phyloP scores from a whole-genome alignment of 78 protist species.

The Guillardia theta region DNA sequence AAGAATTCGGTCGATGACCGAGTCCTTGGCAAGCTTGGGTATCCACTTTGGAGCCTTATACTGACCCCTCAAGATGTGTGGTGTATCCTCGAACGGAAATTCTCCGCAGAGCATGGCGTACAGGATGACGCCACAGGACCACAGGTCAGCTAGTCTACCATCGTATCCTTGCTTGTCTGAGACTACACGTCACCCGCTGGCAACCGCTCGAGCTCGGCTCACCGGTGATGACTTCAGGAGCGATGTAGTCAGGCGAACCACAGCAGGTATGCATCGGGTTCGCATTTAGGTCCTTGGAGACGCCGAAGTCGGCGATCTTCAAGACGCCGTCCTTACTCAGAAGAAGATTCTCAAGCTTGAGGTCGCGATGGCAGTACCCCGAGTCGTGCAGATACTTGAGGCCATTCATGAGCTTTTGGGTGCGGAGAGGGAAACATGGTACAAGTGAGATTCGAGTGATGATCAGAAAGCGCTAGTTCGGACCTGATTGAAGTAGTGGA shows the following conservation, averaged over 20 bases:
- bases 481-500: slow-evolving; percentile 10
- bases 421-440: not conserved
- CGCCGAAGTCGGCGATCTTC: slow-evolving; percentile 45
- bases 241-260: not conserved
- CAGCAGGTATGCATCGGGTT: not conserved
- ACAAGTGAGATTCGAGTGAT: not conserved
- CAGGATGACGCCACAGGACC: not conserved
- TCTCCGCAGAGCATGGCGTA: slow-evolving; percentile 21
- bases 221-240: not conserved
- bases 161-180: not conserved
- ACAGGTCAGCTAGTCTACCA: not conserved
- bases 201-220: not conserved
- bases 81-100: not conserved
- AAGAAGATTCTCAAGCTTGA: slow-evolving; percentile 44
- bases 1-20: not conserved
- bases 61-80: not conserved
- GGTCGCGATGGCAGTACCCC: slow-evolving; percentile 32
- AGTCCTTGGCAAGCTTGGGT: not conserved
- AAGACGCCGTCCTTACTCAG: not conserved
- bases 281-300: not conserved
- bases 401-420: slow-evolving; percentile 36
- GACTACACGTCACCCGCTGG: not conserved
- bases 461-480: not conserved
- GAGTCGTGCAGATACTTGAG: not conserved
- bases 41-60: not conserved